Evolutionary conservation across 148 eudicot species (phyloP).

Genomic region (Rhododendron mucronatum): DNA sequence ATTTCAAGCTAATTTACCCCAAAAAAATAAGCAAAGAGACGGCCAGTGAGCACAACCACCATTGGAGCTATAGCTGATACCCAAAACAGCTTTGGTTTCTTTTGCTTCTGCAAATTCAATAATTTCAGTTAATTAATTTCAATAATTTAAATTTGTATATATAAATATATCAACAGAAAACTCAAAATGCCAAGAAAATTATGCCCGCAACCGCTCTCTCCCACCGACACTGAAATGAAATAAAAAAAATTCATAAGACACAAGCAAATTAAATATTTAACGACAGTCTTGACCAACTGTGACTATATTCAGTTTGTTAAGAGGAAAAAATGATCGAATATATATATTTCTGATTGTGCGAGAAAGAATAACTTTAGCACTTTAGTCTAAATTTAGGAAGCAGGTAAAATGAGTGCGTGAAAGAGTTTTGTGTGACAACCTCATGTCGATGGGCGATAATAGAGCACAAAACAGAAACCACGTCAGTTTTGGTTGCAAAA

Average conservation of each 20-base stretch:
- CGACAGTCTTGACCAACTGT: too few relatives aligned
- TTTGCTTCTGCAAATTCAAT: slow-evolving; percentile 47
- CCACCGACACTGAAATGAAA: slow-evolving; percentile 65
- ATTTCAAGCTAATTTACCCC: too few relatives aligned
- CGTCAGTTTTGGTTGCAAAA: slow-evolving; percentile 59
- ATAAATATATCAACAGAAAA: slow-evolving; percentile 22
- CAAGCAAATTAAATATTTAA: too few relatives aligned
- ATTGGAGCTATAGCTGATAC: slow-evolving; percentile 82
- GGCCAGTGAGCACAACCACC: slow-evolving; percentile 48
- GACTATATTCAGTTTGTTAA: too few relatives aligned
- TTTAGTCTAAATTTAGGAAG: too few relatives aligned
- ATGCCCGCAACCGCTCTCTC: slow-evolving; percentile 59
- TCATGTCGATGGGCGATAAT: slow-evolving; percentile 43
- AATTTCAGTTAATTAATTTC: background rate
- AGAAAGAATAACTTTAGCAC: too few relatives aligned
- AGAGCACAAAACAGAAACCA: slow-evolving; percentile 45
- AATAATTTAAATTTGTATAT: background rate
- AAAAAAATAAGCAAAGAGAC: slow-evolving; percentile 69
- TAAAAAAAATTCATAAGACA: background rate
- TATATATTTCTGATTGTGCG: too few relatives aligned
- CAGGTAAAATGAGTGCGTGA: background rate
- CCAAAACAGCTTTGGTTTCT: slow-evolving; percentile 68
- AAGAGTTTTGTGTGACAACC: slow-evolving; percentile 28
- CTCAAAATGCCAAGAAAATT: slow-evolving; percentile 63
- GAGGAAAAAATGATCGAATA: too few relatives aligned